These are phyloP conservation scores for Penicillium samsonianum DNA, from an alignment of 495 filamentous ascomycete genomes.

Conservation along the genomic window DNA sequence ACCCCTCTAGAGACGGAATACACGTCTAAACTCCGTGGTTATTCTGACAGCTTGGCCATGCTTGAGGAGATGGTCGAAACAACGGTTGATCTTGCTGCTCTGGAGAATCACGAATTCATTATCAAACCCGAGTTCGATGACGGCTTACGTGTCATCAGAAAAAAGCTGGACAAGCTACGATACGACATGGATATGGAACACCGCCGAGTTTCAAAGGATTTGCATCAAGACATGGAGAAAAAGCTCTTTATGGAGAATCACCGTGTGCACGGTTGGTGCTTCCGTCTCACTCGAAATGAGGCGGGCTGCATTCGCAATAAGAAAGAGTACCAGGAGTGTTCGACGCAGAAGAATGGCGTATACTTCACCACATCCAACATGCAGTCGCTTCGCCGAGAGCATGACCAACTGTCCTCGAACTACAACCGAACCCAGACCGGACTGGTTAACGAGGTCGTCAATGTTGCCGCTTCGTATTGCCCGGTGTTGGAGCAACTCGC, in stretches of 20 bases:
- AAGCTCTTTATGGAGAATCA: slow-evolving; percentile 98
- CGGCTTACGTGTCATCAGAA: slow-evolving; percentile 79
- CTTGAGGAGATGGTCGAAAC: slow-evolving; percentile 99
- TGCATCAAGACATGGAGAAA: slow-evolving; percentile 94
- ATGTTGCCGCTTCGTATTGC: slow-evolving; percentile 90
- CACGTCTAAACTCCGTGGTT: slow-evolving; percentile 74
- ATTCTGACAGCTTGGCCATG: slow-evolving; percentile 77
- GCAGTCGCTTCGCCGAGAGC: slow-evolving; percentile 80
- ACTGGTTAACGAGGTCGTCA: slow-evolving; percentile 88
- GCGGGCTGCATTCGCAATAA: slow-evolving; percentile 92
- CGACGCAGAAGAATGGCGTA: slow-evolving; percentile 98
- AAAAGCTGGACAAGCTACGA: slow-evolving; percentile 82
- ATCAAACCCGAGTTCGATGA: slow-evolving; percentile 99
- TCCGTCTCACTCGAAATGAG: slow-evolving; percentile 89
- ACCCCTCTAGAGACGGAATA: slow-evolving; percentile 87
- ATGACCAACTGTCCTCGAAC: slow-evolving; percentile 90
- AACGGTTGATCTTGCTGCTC: slow-evolving; percentile 91
- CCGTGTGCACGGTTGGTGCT: slow-evolving; percentile 93
- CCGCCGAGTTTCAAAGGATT: slow-evolving; percentile 69
- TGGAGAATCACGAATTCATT: slow-evolving; percentile 97
- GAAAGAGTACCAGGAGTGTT: slow-evolving; percentile 87
- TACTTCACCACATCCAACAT: slow-evolving; percentile 94
- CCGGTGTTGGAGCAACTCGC: slow-evolving; percentile 91
- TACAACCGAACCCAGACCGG: slow-evolving; percentile 95
- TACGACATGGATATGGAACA: slow-evolving; percentile 86